Evolutionary conservation across 805 yeast genomes (phyloP), one percentile per base, ranked within the genome.

Genomic region (Clavispora vitiphila): DNA sequence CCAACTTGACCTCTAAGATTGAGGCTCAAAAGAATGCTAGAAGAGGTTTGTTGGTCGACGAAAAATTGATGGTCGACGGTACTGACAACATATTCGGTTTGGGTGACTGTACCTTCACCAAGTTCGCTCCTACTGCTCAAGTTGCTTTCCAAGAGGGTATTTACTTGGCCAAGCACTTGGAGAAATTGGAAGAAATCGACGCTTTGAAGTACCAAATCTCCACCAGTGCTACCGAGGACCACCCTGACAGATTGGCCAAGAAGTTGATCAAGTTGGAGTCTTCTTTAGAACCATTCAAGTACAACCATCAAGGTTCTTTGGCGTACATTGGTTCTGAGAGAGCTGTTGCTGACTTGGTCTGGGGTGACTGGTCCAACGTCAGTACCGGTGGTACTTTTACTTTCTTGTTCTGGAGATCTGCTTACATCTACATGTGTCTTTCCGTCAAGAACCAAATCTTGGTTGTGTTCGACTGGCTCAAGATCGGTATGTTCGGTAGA

Each of bases 101-200:
- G 43, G 98, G 98, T 62, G 98, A 90, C 71, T 90, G 97, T 71
- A 86, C 97, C 29, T 81, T 84, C 64, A 86, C 93, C 49, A 86
- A 86, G 61, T 81, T 80, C 54, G 93, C 96, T 34, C 97, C 97
- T 54, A 90, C 98, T 48, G 98, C 97, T 20, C 97, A 90, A 74
- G 97, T 89, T 42, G 98, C 98, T 32, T 81, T 88, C 69, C 97
- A 90, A 73, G 87, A 90, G 68, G 97, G 96, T 62, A 72, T 74
- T 43, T 90, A 78, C 67, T 76, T 90, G 52, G 93, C 90, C 42
- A 69, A 72, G 25, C 78, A 81, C 51, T 83, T 90, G 64, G 76
- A 77, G 60, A 81, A 74, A 53, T 65, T 80, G 55, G 71, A 81
- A 53, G 77, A 77, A 53, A 71, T 82, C 43, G 89, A 83, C 40